Percentiles rank a stretch among this genome's conserved stretches.
phyloP scores from a whole-genome alignment of 306 rosid genomes.

The Spatholobus suberectus region DNA sequence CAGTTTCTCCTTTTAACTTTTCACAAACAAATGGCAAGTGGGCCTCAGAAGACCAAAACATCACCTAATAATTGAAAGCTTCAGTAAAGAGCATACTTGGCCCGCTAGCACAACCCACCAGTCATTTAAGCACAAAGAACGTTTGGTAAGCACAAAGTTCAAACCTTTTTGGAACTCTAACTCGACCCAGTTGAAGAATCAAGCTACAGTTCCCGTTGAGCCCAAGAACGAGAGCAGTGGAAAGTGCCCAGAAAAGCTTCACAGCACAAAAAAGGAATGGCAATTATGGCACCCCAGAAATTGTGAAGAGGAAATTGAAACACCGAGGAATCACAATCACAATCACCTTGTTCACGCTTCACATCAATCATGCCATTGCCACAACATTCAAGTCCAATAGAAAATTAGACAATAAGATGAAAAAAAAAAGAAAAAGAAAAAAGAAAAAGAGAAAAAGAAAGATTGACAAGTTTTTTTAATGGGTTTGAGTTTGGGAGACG shows the following conservation, averaged over 20 bases:
- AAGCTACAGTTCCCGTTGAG: not conserved
- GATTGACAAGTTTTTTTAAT: too few species aligned
- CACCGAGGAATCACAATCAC: not conserved
- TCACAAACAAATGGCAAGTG: conserved; percentile 16
- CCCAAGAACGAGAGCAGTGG: not conserved
- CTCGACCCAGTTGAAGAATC: conserved; percentile 35
- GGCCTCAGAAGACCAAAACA: conserved; percentile 9
- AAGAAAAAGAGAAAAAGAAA: not conserved
- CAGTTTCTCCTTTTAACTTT: conserved; percentile 12
- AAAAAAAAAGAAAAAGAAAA: not conserved
- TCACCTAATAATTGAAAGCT: not conserved
- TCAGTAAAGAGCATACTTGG: not conserved
- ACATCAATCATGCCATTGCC: not conserved
- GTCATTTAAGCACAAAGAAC: conserved; percentile 46
- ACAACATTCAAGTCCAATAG: not conserved
- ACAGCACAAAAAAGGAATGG: not conserved
- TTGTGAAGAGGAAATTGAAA: conserved; percentile 3
- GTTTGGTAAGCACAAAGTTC: conserved; percentile 43
- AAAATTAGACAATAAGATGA: not conserved
- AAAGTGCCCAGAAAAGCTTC: conserved; percentile 11
- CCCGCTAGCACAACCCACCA: conserved; percentile 40
- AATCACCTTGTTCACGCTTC: not conserved
- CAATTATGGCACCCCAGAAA: conserved; percentile 15
- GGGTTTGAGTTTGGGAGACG: conserved; percentile 9
- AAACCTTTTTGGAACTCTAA: conserved; percentile 4